phyloP scores from a whole-genome alignment of 331 rosid species.

The Spiraea crenata region DNA sequence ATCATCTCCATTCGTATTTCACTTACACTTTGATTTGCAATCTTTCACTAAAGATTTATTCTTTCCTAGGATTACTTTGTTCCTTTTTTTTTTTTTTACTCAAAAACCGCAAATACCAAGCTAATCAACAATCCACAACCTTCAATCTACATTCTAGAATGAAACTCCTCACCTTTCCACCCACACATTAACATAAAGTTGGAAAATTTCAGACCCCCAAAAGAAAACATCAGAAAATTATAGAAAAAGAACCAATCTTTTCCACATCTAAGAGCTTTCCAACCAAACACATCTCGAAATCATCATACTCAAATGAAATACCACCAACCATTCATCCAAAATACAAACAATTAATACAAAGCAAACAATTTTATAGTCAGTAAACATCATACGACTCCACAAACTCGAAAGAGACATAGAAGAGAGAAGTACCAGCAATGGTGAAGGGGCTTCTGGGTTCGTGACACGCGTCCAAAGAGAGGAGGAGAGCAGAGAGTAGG shows the following conservation, averaged over 20 bases:
- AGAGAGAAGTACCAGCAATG: conserved; percentile 42
- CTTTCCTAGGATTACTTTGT: neutral
- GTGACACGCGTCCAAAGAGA: conserved; percentile 14
- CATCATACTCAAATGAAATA: conserved; percentile 1
- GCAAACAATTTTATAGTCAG: conserved; percentile 9
- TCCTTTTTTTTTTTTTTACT: neutral
- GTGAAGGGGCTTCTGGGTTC: conserved; percentile 10
- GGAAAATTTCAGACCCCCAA: conserved; percentile 3
- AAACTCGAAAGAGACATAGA: neutral
- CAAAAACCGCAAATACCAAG: neutral
- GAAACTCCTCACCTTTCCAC: neutral
- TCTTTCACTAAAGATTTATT: neutral
- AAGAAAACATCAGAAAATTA: neutral
- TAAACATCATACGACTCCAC: neutral
- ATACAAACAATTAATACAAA: conserved; percentile 17
- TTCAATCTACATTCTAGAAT: neutral
- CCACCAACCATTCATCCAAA: neutral
- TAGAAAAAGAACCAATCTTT: conserved; percentile 2
- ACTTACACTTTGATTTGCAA: neutral
- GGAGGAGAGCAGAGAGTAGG: neutral
- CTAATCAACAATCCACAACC: neutral
- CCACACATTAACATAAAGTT: neutral
- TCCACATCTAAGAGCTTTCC: neutral
- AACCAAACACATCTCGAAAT: conserved; percentile 3
- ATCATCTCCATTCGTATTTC: neutral